Evolutionary conservation across 129 eudicot genomes (phyloP), one percentile per base, ranked within the genome.

Genomic region (Chrysanthemum seticuspe): DNA sequence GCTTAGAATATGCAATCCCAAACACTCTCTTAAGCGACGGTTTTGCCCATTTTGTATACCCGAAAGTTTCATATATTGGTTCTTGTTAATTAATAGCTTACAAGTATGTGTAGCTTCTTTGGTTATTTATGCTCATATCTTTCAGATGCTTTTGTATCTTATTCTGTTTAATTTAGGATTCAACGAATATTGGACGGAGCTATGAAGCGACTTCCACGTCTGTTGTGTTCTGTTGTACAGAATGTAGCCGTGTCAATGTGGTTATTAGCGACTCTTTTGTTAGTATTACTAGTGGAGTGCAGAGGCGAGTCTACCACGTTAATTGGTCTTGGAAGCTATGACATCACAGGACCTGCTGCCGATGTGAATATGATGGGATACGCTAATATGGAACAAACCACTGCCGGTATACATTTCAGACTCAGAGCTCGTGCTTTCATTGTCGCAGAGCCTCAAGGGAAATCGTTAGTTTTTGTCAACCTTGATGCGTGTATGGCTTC

Each of bases 401-500:
- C 97, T 60, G 88, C 97, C 12, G 99, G 99, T 44, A 87, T 95
- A 58, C 99, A 90, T 85, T 90, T 95, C 74, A 75, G 99, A 79
- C 73, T 95, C 78, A 93, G 97, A 65, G 84, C 86, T 40, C 86
- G 89, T 27, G 6, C 86, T 0, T 85, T 82, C 74, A 85, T 82
- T 62, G 84, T 79, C 3, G 75, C 89, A 29, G 82, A 85, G 65
- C 84, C 86, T 54, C 71, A 81, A 27, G 86, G 80, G 55, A 78
- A 63, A 0, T 76, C 80, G 5, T 53, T 86, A 50, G 86, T 82
- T 13, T 95, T 95, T 85, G 97, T 95, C 23, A 95, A 95, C 76
- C 89, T 95, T 14, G 99, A 95, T 88, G 99, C 97, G 51, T 95
- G 99, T 79, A 95, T 95, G 99, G 99, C 90, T 56, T 95, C 99